Base-by-base conservation (phyloP, 2,329 filamentous ascomycete genomes). In the Graphilbum sp. region DNA sequence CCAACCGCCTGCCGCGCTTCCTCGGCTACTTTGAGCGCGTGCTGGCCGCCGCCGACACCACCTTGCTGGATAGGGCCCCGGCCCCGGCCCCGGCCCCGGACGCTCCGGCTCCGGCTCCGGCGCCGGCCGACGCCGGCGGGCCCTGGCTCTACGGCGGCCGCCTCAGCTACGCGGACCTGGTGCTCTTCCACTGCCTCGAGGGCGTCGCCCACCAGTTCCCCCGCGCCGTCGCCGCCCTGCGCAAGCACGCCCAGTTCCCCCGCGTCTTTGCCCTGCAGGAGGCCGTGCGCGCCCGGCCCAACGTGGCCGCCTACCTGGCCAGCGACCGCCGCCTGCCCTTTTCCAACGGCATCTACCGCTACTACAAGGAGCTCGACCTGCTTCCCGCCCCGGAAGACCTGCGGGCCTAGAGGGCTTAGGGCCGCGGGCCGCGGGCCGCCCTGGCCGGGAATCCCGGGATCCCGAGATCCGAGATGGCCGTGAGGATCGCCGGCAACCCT, bases 161-260 rank as follows among this genome's bases (percentile, higher is more conserved):
- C 43, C 47, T 87, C 44, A 81, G 73, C 0, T 83, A 79, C 54
- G 82, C 79, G 13, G 82, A 88, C 52, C 60, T 80, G 35, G 76
- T 80, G 2, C 52, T 86, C 1, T 87, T 79, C 62, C 79, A 85
- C 64, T 59, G 62, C 44, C 19, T 78, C 24, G 65, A 77, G 47
- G 75, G 75, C 3, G 56, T 73, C 30, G 61, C 63, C 35, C 79
- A 69, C 55, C 75, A 79, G 13, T 87, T 86, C 48, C 79, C 78
- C 1, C 81, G 76, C 47, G 73, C 79, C 27, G 54, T 79, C 48
- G 57, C 60, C 42, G 63, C 61, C 24, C 55, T 74, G 37, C 66
- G 69, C 52, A 58, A 64, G 34, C 61, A 61, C 20, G 67, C 65
- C 3, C 66, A 78, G 32, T 83, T 74, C 44, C 56, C 62, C 2